phyloP scores from a whole-genome alignment of 768 basidiomycete species.

The Suillus spraguei region DNA sequence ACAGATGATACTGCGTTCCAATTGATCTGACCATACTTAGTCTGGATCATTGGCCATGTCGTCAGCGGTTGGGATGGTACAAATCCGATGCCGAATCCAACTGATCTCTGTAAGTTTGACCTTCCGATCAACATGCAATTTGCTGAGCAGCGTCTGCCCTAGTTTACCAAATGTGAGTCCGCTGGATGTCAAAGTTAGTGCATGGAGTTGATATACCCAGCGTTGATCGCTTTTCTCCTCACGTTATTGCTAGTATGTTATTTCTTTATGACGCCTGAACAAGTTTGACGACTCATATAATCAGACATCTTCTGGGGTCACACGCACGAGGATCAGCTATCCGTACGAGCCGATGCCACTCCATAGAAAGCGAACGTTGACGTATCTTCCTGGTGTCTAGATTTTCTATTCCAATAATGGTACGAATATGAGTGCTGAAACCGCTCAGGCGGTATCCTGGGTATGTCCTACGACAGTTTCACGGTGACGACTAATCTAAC shows the following conservation, averaged over 20 bases:
- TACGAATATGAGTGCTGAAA: slow-evolving; percentile 56
- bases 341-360: slow-evolving; percentile 40
- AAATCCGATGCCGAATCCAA: slow-evolving; percentile 64
- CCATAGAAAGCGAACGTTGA: not conserved
- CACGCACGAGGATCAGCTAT: slow-evolving; percentile 73
- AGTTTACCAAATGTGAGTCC: slow-evolving; percentile 53
- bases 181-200: not conserved
- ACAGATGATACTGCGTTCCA: not conserved
- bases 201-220: slow-evolving; percentile 34
- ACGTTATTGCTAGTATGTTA: slow-evolving; percentile 73
- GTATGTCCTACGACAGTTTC: slow-evolving; percentile 27
- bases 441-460: slow-evolving; percentile 59
- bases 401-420: slow-evolving; percentile 77
- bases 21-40: slow-evolving; percentile 29
- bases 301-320: slow-evolving; percentile 80
- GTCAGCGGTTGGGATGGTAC: slow-evolving; percentile 71
- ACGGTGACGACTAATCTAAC: slow-evolving; percentile 12
- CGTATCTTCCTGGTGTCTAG: slow-evolving; percentile 34
- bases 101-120: slow-evolving; percentile 62
- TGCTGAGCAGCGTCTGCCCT: slow-evolving; percentile 10
- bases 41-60: slow-evolving; percentile 61
- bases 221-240: slow-evolving; percentile 77
- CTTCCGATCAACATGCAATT: not conserved
- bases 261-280: slow-evolving; percentile 10
- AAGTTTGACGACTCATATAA: slow-evolving; percentile 16